phyloP scores from a whole-genome alignment of 2,329 filamentous ascomycete species.

The Alternaria arbusti region DNA sequence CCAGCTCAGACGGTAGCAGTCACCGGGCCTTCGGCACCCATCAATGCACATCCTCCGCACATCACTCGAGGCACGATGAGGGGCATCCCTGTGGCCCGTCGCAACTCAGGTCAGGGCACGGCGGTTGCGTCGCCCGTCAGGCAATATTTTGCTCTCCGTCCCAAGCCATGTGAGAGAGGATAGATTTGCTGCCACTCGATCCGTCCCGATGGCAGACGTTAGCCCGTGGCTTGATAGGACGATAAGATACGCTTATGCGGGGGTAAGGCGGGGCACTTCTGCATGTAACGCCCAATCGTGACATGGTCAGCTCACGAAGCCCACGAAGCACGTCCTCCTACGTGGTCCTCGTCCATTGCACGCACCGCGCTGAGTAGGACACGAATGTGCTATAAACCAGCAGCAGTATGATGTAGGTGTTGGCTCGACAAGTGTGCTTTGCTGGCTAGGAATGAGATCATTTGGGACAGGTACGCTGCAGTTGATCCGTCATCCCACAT shows the following conservation, averaged over 20 bases:
- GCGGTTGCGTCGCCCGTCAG: conserved; percentile 40
- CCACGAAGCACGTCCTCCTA: conserved; percentile 20
- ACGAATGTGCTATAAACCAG: conserved; percentile 3
- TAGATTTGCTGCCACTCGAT: conserved; percentile 30
- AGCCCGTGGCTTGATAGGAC: conserved; percentile 33
- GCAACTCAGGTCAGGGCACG: conserved; percentile 16
- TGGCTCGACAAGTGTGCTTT: neutral
- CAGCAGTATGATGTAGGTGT: neutral
- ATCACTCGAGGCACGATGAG: neutral
- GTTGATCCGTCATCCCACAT: conserved; percentile 17
- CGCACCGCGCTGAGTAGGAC: neutral
- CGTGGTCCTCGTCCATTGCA: conserved; percentile 34
- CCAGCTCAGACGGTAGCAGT: neutral
- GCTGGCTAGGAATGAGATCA: conserved; percentile 30
- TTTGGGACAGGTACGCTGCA: conserved; percentile 20
- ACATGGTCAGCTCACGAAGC: neutral
- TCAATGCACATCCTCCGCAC: conserved; percentile 18
- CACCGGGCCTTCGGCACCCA: conserved; percentile 4
- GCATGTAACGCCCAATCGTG: conserved; percentile 16
- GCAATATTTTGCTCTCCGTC: conserved; percentile 20
- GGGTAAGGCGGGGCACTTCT: conserved; percentile 33
- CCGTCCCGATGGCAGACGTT: conserved; percentile 40
- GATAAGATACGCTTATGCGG: conserved; percentile 36
- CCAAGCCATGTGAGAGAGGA: conserved; percentile 10
- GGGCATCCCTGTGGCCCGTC: conserved; percentile 8